Evolutionary conservation across 1,139 yeast species (phyloP).

Genomic region (Hansenula sp.): DNA sequence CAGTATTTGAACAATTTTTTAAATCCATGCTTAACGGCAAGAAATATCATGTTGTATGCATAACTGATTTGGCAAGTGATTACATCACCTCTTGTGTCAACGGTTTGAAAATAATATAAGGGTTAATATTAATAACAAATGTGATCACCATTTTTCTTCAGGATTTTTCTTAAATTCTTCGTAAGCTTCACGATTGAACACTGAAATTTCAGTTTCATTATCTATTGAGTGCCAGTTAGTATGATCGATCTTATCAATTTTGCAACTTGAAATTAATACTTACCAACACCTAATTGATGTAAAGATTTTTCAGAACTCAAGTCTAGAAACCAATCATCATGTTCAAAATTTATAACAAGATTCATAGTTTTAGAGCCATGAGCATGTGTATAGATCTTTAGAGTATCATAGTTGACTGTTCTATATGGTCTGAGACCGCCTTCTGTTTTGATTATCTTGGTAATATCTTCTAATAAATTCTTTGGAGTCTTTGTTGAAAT

Average conservation of each 20-base stretch:
- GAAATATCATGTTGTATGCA: too few relatives aligned
- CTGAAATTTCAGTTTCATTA: constrained; percentile 88
- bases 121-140: neutral
- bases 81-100: too few relatives aligned
- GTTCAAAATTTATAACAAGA: constrained; percentile 83
- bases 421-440: constrained; percentile 82
- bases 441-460: constrained; percentile 50
- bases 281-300: constrained; percentile 23
- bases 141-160: constrained; percentile 75
- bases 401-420: constrained; percentile 67
- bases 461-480: constrained; percentile 51
- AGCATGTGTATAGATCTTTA: constrained; percentile 90
- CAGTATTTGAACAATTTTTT: too few relatives aligned
- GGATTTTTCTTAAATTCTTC: constrained; percentile 72
- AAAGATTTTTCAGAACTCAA: constrained; percentile 30
- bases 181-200: constrained; percentile 68
- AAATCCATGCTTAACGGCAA: too few relatives aligned
- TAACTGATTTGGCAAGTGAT: too few relatives aligned
- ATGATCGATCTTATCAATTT: too few relatives aligned
- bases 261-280: constrained; percentile 26
- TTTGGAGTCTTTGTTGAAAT: constrained; percentile 65
- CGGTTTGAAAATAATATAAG: too few relatives aligned
- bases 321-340: constrained; percentile 70
- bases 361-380: constrained; percentile 95
- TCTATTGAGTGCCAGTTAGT: constrained; percentile 47